These are phyloP conservation scores for Penicillium aurantiogriseum DNA, from an alignment of 2,329 filamentous ascomycete genomes.

Conservation along the genomic window DNA sequence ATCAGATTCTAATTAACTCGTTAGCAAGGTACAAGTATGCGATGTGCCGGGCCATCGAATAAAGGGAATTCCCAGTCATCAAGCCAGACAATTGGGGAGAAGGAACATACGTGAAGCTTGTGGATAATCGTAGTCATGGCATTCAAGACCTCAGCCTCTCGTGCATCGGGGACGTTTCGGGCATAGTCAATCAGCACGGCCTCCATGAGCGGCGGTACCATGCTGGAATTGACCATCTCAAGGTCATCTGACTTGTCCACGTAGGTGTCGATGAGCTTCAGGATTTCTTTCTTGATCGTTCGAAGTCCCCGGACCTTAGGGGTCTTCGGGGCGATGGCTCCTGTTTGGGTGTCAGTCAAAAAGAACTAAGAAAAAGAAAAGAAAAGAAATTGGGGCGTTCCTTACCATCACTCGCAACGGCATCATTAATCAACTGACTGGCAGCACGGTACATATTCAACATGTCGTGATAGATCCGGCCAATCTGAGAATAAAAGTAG, in stretches of 20 bases:
- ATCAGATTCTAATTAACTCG: slow-evolving; percentile 67
- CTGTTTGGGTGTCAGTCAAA: slow-evolving; percentile 44
- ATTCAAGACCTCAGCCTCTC: slow-evolving; percentile 93
- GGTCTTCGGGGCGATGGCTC: slow-evolving; percentile 93
- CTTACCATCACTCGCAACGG: slow-evolving; percentile 78
- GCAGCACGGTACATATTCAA: slow-evolving; percentile 97
- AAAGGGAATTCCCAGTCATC: background rate
- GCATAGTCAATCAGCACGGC: slow-evolving; percentile 95
- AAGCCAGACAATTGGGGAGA: background rate
- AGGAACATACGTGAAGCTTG: slow-evolving; percentile 80
- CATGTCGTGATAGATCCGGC: slow-evolving; percentile 97
- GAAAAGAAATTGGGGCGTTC: background rate
- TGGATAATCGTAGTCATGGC: slow-evolving; percentile 97
- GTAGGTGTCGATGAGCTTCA: slow-evolving; percentile 97
- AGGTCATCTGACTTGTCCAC: slow-evolving; percentile 97
- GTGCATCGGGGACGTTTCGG: slow-evolving; percentile 90
- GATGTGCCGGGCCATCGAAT: background rate
- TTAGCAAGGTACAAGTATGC: background rate
- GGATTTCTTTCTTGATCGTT: slow-evolving; percentile 98
- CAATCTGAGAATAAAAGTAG: slow-evolving; percentile 98
- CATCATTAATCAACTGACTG: slow-evolving; percentile 93
- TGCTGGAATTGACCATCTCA: slow-evolving; percentile 86
- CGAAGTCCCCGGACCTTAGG: slow-evolving; percentile 91
- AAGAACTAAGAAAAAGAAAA: background rate
- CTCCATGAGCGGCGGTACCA: slow-evolving; percentile 93